These are phyloP conservation scores for Diphasiastrum complanatum DNA, from an alignment of 83 land plant genomes.

Conservation along the genomic window DNA sequence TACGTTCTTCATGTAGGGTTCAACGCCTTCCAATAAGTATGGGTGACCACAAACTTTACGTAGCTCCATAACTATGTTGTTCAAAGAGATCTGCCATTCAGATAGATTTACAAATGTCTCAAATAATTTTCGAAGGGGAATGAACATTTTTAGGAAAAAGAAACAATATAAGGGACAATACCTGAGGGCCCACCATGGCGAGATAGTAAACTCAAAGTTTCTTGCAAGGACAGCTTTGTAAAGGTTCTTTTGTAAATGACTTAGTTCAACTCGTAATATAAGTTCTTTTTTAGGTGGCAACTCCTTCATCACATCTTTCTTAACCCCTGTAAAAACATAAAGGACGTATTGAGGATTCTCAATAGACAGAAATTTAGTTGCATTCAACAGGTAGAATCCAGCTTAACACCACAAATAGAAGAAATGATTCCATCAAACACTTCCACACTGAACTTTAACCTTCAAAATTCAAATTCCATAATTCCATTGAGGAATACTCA, in stretches of 20 bases:
- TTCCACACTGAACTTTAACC: too few species aligned
- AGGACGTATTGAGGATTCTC: too few species aligned
- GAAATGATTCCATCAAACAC: too few species aligned
- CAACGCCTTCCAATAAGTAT: conserved; percentile 85
- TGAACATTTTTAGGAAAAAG: too few species aligned
- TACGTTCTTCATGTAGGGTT: conserved; percentile 44
- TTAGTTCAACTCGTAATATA: conserved; percentile 86
- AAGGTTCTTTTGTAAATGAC: conserved; percentile 78
- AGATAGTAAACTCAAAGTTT: conserved; percentile 71
- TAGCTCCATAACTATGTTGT: conserved; percentile 96
- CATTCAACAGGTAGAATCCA: too few species aligned
- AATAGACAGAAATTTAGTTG: too few species aligned
- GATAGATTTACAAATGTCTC: conserved; percentile 4
- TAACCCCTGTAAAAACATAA: conserved; percentile 51
- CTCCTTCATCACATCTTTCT: conserved; percentile 97
- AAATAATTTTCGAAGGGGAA: neutral
- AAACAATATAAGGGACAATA: too few species aligned
- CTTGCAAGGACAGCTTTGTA: conserved; percentile 91
- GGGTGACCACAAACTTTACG: conserved; percentile 97
- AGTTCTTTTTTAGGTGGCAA: conserved; percentile 97
- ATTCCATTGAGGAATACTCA: too few species aligned
- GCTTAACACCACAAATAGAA: too few species aligned
- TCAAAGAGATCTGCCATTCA: conserved; percentile 65
- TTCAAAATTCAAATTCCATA: too few species aligned
- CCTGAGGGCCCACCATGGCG: conserved; percentile 96